phyloP scores from a whole-genome alignment of 2,329 filamentous ascomycete genomes.

The Hirsutella thompsonii region DNA sequence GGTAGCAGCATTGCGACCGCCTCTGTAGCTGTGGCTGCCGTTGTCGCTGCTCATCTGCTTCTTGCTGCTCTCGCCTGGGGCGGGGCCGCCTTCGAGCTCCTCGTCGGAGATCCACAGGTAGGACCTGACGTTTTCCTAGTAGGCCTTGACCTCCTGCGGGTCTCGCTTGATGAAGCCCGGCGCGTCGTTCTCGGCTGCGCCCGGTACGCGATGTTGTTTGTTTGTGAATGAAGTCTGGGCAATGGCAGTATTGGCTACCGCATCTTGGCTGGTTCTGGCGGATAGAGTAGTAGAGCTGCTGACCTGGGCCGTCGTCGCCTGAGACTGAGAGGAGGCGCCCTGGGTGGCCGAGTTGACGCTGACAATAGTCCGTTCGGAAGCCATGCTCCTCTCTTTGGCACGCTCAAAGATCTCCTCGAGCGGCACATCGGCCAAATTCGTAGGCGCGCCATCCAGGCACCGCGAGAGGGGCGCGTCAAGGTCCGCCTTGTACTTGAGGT shows the following conservation, averaged over 20 bases:
- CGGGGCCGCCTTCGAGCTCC: constrained; percentile 15
- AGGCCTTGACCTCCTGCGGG: constrained; percentile 14
- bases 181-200: not conserved
- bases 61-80: too few species aligned
- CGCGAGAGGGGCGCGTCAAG: constrained; percentile 15
- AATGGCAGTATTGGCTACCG: too few species aligned
- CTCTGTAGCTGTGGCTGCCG: too few species aligned
- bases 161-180: constrained; percentile 4
- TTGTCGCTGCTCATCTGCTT: too few species aligned
- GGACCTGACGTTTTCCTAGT: constrained; percentile 17
- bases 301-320: not conserved
- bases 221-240: too few species aligned
- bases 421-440: constrained; percentile 1
- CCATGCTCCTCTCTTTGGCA: not conserved
- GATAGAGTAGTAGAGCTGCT: too few species aligned
- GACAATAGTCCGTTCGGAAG: not conserved
- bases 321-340: not conserved
- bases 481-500: constrained; percentile 18
- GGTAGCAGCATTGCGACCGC: too few species aligned
- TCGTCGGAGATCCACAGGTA: constrained; percentile 17
- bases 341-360: not conserved
- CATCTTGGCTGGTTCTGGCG: too few species aligned
- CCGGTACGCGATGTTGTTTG: not conserved
- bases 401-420: constrained; percentile 1
- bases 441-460: constrained; percentile 13